Conservation (phyloP, 164 flowering plant species). For the Kalanchoe fedtschenkoi region DNA sequence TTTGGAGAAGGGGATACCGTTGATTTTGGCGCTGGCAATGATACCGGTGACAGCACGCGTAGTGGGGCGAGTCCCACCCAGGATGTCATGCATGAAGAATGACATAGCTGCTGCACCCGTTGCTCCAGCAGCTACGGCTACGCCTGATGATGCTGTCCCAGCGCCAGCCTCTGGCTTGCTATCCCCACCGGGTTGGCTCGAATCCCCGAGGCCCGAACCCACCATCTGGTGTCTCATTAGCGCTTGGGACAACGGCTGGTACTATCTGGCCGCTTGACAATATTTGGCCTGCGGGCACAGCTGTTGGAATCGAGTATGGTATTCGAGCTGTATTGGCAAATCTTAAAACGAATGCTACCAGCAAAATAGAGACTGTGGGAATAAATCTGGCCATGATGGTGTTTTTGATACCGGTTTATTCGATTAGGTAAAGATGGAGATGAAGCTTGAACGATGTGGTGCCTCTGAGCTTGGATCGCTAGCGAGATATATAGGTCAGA, state of each 20-base stretch:
- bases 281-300: slow-evolving; percentile 5
- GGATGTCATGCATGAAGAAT: slow-evolving; percentile 71
- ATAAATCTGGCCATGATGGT: slow-evolving; percentile 17
- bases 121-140: slow-evolving; percentile 12
- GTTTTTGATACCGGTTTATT: not conserved
- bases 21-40: slow-evolving; percentile 31
- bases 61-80: slow-evolving; percentile 61
- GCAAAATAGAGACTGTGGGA: slow-evolving; percentile 16
- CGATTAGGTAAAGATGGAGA: too few relatives aligned
- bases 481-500: slow-evolving; percentile 9
- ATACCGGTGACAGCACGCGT: slow-evolving; percentile 59
- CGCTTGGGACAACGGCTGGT: slow-evolving; percentile 14
- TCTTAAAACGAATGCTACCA: slow-evolving; percentile 21
- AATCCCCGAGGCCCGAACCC: not conserved
- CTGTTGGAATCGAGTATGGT: slow-evolving; percentile 31
- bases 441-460: not conserved
- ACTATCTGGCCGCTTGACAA: slow-evolving; percentile 8
- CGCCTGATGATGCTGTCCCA: too few relatives aligned
- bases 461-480: not conserved
- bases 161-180: too few relatives aligned
- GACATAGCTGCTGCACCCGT: slow-evolving; percentile 24
- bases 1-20: slow-evolving; percentile 53
- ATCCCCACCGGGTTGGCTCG: too few relatives aligned
- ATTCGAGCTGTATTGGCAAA: slow-evolving; percentile 36
- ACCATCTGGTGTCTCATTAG: not conserved